Evolutionary conservation across 2,329 filamentous ascomycete genomes (phyloP), one percentile per base, ranked within the genome.

Genomic region (Cladophialophora chaetospira): DNA sequence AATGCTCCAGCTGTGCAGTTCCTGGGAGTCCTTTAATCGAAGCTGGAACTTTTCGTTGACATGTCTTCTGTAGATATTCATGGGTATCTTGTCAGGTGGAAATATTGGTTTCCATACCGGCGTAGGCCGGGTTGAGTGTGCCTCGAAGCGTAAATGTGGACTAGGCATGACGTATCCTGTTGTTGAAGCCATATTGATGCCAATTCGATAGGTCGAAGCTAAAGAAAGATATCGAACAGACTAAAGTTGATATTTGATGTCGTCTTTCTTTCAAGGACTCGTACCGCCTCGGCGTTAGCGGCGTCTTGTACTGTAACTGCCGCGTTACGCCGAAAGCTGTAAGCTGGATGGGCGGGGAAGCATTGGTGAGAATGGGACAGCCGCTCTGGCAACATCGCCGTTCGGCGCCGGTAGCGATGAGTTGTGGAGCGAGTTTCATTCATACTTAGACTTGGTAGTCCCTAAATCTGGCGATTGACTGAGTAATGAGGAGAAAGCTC

Each of bases 1-100:
- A 5, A 74, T 68, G 26, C 69, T 72, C 72, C 73, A 76, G 56
- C 59, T 64, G 10, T 75, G 72, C 17, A 75, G 65, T 3, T 74
- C 70, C 42, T 69, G 66, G 4, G 70, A 69, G 33, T 43, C 26
- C 25, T 17, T 43, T 11, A 53, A 17, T 11, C 5, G 33, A 11
- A 50, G 35, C 31, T 25, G 4, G 45, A 42, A 49, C 10, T 36
- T 40, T 3, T 28, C 19, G 53, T 55, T 55, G 45, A 55, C 9
- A 33, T 49, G 36, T 6, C 44, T 36, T 15, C 53, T n/a, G 36
- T 47, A 55, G 26, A 44, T 35, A 9, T 55, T 51, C 35, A 51
- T 42, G 3, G 47, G 47, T 26, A 51, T 51, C 23, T 51, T 8
- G 19, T 28, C 13, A 21, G 33, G 15, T 11, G 53, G 45, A 21